Evolutionary conservation across 1,139 yeast genomes (phyloP).

Genomic region (Tardiomyces blankii): DNA sequence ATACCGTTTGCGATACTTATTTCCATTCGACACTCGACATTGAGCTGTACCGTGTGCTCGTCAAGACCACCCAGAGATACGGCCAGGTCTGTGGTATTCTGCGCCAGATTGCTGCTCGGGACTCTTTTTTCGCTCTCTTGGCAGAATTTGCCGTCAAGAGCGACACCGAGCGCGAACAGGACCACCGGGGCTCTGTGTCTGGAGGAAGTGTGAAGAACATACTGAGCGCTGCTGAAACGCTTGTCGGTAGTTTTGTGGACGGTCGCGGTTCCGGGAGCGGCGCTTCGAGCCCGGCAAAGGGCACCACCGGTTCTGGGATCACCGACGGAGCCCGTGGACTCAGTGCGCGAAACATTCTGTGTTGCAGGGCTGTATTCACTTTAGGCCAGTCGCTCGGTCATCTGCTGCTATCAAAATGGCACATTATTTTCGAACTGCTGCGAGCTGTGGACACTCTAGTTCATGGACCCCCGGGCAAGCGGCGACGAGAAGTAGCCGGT

Average conservation of each 20-base stretch:
- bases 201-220: background rate
- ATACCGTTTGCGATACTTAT: conserved; percentile 39
- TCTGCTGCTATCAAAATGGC: conserved; percentile 58
- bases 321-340: background rate
- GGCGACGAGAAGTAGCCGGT: conserved; percentile 8
- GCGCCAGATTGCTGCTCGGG: conserved; percentile 43
- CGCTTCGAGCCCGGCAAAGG: background rate
- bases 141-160: conserved; percentile 30
- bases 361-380: conserved; percentile 68
- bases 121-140: conserved; percentile 47
- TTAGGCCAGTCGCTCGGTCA: conserved; percentile 74
- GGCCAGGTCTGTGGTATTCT: conserved; percentile 79
- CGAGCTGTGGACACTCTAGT: conserved; percentile 57
- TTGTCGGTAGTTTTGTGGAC: background rate
- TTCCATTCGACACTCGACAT: conserved; percentile 58
- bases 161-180: background rate
- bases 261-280: background rate
- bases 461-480: conserved; percentile 18
- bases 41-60: conserved; percentile 48
- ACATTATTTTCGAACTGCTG: conserved; percentile 50
- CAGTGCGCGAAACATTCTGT: conserved; percentile 50
- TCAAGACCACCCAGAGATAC: conserved; percentile 66
- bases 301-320: background rate
- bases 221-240: background rate
- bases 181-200: background rate